Evolutionary conservation across 192 early-diverging fungal species (phyloP), one percentile per base, ranked within the genome.

Genomic region (Powellomyces hirtus): DNA sequence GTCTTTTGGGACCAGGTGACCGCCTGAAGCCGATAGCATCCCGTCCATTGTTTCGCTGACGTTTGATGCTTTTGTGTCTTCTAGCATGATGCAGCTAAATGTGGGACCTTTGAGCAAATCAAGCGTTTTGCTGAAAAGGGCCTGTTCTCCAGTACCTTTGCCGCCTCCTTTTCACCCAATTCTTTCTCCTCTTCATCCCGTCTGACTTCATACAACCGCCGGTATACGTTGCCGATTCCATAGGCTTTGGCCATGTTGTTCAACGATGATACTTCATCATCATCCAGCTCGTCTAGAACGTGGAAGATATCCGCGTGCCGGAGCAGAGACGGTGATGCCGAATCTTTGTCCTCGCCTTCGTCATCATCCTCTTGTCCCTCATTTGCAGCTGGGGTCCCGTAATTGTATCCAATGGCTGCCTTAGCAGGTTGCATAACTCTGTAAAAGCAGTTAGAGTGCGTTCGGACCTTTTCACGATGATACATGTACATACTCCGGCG

Each of bases 241-340:
- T 81, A 84, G 52, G 69, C 69, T 31, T 60, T 59, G 26, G 65
- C 79, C 76, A 83, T 79, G 0, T 78, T 68, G 27, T 80, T 80
- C 29, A 84, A 61, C 24, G 64, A 65, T 16, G 69, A 45, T 1
- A 73, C 69, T 20, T 84, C 83, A n/a, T 59, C 59, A 6, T 80
- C 78, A 10, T 40, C 69, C 31, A 84, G 44, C n/a, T 81, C 63
- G 16, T 78, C 76, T 10, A 69, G 7, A 29, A 56, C 53, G 20
- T 56, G 20, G n/a, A 49, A 24, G 5, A 49, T 2, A 24, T 49
- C 26, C 16, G n/a, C 46, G 2, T 24, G 46, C n/a, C 26, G n/a
- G 46, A 49, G n/a, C 46, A 49, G 14, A 18, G 3, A 7, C 26
- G 2, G 46, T 24, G 46, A 24, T 5, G n/a, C 46, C n/a, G 16